Evolutionary conservation across 805 yeast genomes (phyloP), one percentile per base, ranked within the genome.

Genomic region (Hanseniaspora occidentalis): DNA sequence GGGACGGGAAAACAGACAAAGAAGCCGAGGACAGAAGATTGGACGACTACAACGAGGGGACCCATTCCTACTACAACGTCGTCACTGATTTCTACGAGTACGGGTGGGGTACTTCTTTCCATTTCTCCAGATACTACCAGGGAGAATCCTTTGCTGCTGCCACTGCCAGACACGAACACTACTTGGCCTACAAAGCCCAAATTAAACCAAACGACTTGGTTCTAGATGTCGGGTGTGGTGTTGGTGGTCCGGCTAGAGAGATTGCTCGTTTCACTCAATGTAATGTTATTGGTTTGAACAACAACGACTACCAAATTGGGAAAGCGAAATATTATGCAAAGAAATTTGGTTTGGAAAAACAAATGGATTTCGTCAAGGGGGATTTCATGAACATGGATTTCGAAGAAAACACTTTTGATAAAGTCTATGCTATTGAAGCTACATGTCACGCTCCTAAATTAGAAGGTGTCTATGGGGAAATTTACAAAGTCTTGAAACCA

Each of bases 371-470:
- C 54, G 95, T 86, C 51, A 89, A 89, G 68, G 98, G 98, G 54
- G 98, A 89, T 65, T 89, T 89, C 71, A 92, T 89, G 98, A 92
- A 89, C 64, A 84, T 89, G 96, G 96, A 89, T 54, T 92, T 92
- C 54, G 84, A 80, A 63, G 81, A 81, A 49, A 80, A 79, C 56
- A 62, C 92, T 23, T 89, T 92, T 56, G 98, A 89, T 62, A 95
- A 95, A 35, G 97, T 92, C 36, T 89, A 89, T 57, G 96, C 98
- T 47, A 89, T 89, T 57, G 98, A 89, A 70, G 98, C 98, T 45
- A 89, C 98, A 25, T 95, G 86, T 43, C 98, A 89, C 60, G 97
- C 98, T 13, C 98, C 98, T 44, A 80, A 76, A 31, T 74, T 92
- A 55, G 95, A 86, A 64, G 96, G 96, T 59, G 97, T 92, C 40